Evolutionary conservation across 768 basidiomycete genomes (phyloP).

Genomic region (Coprinopsis strossmayeri): DNA sequence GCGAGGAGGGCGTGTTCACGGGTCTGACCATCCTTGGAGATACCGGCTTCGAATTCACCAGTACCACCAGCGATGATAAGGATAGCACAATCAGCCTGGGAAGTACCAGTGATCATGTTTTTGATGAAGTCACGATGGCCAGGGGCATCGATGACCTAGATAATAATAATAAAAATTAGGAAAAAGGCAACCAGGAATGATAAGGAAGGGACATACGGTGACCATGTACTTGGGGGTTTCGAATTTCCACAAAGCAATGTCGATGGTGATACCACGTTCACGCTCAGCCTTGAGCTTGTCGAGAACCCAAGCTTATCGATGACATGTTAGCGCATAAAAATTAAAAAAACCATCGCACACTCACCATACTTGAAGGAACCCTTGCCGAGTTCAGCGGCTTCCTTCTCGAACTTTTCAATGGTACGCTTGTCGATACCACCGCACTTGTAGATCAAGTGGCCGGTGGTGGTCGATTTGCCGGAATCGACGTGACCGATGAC

Average conservation of each 20-base stretch:
- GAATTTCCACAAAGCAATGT: conserved; percentile 99
- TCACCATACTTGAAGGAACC: conserved; percentile 96
- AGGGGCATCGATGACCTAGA: conserved; percentile 95
- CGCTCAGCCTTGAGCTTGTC: conserved; percentile 99
- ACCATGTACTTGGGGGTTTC: conserved; percentile 97
- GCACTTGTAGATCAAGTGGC: conserved; percentile 99
- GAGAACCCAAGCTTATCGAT: conserved; percentile 94
- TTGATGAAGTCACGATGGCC: conserved; percentile 99
- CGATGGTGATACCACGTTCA: conserved; percentile 99
- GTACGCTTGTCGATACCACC: conserved; percentile 99
- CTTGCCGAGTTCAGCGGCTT: conserved; percentile 99
- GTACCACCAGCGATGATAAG: conserved; percentile 99
- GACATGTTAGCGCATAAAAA: no score
- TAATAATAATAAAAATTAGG: conserved; percentile 15
- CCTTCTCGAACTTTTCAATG: conserved; percentile 99
- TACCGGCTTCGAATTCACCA: conserved; percentile 99
- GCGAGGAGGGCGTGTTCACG: conserved; percentile 99
- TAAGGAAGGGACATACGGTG: conserved; percentile 51
- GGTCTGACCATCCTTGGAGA: conserved; percentile 99
- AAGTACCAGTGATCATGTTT: conserved; percentile 99
- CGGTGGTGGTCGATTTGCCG: conserved; percentile 99
- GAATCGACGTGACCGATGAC: conserved; percentile 99
- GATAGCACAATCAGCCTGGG: conserved; percentile 99
- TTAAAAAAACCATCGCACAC: no score
- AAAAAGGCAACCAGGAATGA: conserved; percentile 10